phyloP scores from a whole-genome alignment of 192 early-diverging fungal species.

The Rhizophagus sp. region DNA sequence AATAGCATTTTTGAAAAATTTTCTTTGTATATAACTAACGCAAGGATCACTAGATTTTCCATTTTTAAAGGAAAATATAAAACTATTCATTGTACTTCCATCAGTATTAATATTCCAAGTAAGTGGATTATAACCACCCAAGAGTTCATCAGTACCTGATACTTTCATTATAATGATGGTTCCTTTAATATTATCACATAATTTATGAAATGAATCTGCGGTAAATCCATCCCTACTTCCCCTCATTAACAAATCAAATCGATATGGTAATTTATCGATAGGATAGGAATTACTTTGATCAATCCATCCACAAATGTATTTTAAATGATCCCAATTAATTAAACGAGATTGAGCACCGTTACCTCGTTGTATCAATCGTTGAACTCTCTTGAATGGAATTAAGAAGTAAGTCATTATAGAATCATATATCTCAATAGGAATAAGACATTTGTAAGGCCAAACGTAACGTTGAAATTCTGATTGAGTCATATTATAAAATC shows the following conservation, averaged over 20 bases:
- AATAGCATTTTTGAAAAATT: background rate
- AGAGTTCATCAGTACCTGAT: background rate
- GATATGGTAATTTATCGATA: background rate
- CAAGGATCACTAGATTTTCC: background rate
- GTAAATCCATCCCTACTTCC: conserved; percentile 11
- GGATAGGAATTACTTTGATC: background rate
- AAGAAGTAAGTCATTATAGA: background rate
- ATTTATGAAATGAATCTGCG: background rate
- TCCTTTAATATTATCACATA: background rate
- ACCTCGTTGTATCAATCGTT: background rate
- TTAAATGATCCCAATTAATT: background rate
- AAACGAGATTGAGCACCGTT: background rate
- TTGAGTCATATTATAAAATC: background rate
- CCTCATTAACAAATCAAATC: background rate
- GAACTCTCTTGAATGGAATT: background rate
- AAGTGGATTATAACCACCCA: conserved; percentile 18
- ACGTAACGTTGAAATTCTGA: background rate
- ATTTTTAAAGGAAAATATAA: conserved; percentile 9
- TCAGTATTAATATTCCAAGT: background rate
- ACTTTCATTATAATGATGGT: background rate
- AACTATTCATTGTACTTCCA: background rate
- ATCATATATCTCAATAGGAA: background rate
- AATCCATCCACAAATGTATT: background rate
- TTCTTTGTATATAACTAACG: background rate
- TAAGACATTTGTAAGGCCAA: background rate